Base-by-base conservation (phyloP, 2,329 filamentous ascomycete genomes). In the Sclerotinia glacialis region DNA sequence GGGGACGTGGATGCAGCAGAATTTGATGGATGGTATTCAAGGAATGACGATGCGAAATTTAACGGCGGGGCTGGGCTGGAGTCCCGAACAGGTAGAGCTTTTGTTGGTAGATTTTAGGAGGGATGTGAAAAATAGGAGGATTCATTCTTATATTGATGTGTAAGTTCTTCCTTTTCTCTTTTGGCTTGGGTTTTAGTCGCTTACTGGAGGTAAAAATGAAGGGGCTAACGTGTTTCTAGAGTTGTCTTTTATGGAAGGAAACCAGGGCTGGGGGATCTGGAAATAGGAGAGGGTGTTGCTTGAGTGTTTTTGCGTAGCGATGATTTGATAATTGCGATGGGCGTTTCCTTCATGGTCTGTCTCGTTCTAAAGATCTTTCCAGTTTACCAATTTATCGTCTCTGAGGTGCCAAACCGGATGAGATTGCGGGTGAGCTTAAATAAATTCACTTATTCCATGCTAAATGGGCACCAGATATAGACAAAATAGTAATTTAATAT, bases 1-100 rank as follows among this genome's bases (percentile, higher is more conserved):
- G 1, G 84, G 83, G 0, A 26, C 69, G 67, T 73, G 72, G 72
- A 67, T 40, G 46, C 63, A 70, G 63, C 67, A 69, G 23, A 71
- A 75, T 67, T 59, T 67, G 11, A 46, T 71, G 21, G 67, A 70
- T 50, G 72, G 70, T 1, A 21, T 74, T 3, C 60, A 71, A 23
- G 70, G 68, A 42, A 50, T 78, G 67, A 72, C 68, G 31, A 69
- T 74, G 67, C 76, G 77, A 9, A 70, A 79, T 26, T 78, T 80
- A 70, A 80, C 77, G 4, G 73, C 77, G 7, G 71, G 76, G n/a
- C 72, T 80, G 49, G 77, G 77, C 1, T 79, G 78, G 78, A 73
- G 68, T 0, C 72, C 76, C 40, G 74, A 76, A 28, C 74, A 79
- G 64, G 78, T 80, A 5, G 73, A 79, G 64, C 69, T 78, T 1